Evolutionary conservation across 2,329 filamentous ascomycete species (phyloP).

Genomic region (Xylariaceae sp.): DNA sequence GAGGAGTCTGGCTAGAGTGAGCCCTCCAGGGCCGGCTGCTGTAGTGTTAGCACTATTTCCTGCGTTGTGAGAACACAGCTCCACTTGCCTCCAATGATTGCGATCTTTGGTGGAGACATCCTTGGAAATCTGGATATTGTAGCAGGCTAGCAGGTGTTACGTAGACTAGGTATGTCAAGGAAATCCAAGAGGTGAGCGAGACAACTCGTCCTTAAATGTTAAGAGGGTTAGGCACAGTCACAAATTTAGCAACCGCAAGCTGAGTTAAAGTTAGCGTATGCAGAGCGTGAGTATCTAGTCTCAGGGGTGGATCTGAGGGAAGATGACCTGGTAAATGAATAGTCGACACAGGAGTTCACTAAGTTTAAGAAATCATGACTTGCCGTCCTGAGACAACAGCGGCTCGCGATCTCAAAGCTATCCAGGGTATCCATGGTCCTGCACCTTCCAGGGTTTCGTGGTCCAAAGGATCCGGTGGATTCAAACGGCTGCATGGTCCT

Average conservation of each 20-base stretch:
- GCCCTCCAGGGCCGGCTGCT: neutral
- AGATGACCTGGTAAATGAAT: too few species aligned
- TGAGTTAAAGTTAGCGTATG: too few species aligned
- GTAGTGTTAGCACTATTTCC: neutral
- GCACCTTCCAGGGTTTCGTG: too few species aligned
- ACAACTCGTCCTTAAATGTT: neutral
- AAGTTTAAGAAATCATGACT: too few species aligned
- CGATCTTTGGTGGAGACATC: neutral
- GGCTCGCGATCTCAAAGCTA: too few species aligned
- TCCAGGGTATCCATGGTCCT: too few species aligned
- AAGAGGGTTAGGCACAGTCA: neutral
- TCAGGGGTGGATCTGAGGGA: too few species aligned
- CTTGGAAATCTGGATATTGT: neutral
- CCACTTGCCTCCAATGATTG: constrained; percentile 1
- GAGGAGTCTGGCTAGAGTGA: constrained; percentile 1
- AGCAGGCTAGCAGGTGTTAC: neutral
- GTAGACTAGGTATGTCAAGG: neutral
- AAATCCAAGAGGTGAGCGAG: neutral
- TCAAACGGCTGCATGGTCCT: too few species aligned
- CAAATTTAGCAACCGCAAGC: neutral
- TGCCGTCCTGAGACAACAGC: too few species aligned
- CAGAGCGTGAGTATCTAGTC: too few species aligned
- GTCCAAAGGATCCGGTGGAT: too few species aligned
- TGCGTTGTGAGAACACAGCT: neutral
- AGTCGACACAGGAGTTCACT: too few species aligned